A percentile compares a stretch with the other conserved stretches of the same genome.
phyloP scores from a whole-genome alignment of 805 yeast genomes.

The Ogataea polymorpha region DNA sequence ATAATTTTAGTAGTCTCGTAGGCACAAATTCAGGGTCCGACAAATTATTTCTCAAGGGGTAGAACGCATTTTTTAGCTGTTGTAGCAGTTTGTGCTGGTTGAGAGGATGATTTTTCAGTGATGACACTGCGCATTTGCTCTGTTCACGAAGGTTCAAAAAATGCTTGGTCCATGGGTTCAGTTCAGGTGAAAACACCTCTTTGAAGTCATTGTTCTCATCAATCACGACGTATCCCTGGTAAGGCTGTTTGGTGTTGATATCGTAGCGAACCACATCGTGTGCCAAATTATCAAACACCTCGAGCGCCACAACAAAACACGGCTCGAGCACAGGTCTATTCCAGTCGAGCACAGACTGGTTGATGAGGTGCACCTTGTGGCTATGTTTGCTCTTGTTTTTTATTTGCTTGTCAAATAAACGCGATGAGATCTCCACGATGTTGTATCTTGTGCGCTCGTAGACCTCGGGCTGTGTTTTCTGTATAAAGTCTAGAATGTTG shows the following conservation, averaged over 20 bases:
- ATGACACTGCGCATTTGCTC: constrained; percentile 37
- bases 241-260: constrained; percentile 58
- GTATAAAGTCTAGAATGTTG: constrained; percentile 64
- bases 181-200: constrained; percentile 63
- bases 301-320: constrained; percentile 75
- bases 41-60: constrained; percentile 66
- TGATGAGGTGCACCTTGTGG: constrained; percentile 59
- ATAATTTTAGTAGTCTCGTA: constrained; percentile 64
- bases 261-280: constrained; percentile 82
- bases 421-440: constrained; percentile 67
- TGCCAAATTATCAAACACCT: constrained; percentile 79
- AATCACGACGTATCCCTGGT: constrained; percentile 73
- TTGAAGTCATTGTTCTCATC: constrained; percentile 73
- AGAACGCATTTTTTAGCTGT: constrained; percentile 44
- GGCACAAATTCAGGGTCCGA: constrained; percentile 79
- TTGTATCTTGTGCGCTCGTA: constrained; percentile 64
- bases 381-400: constrained; percentile 38
- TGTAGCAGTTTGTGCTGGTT: constrained; percentile 45
- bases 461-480: constrained; percentile 65
- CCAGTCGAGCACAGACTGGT: constrained; percentile 79
- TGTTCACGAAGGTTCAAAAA: constrained; percentile 55
- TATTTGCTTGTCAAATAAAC: constrained; percentile 57
- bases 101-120: constrained; percentile 51
- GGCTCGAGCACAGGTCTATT: constrained; percentile 54
- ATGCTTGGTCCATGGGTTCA: constrained; percentile 53